Base-by-base conservation (phyloP, 495 filamentous ascomycete species). In the Neurospora sublineolata region DNA sequence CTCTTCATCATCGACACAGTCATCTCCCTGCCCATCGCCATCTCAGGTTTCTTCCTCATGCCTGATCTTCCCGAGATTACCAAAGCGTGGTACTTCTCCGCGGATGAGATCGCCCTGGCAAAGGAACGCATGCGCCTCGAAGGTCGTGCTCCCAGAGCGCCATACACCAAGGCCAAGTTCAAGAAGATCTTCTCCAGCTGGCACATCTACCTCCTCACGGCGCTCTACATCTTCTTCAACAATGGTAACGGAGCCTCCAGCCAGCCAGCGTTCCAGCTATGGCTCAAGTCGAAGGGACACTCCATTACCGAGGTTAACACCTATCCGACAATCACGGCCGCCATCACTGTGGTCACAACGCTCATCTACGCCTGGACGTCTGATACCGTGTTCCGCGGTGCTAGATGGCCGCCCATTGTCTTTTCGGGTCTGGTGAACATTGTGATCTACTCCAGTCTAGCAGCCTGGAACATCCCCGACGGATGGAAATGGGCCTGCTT, bases 51-150 rank as follows among this genome's bases (percentile, higher is more conserved):
- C 77, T 85, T 89, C 67, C 73, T 90, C 38, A 81, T 89, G 33
- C 89, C 89, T 1, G 88, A 89, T 70, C 84, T 89, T 0, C 89
- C 87, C 0, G 83, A 88, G 71, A 90, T 87, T 38, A 85, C 86
- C 7, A 84, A 77, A 36, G 85, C 86, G 12, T 88, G 85, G 83
- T 84, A 77, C 73, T 84, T 85, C 36, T 78, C 72, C 0, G 72
- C 76, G 37, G 80, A 81, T 27, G 81, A 83, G 68, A 78, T 82
- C 67, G 75, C 52, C 10, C 68, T 86, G n/a, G 82, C 79, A 2
- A 75, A 80, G 72, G 80, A 80, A 72, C 76, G 84, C 27, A 86
- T 86, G 84, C 67, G 76, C 68, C 72, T 81, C 20, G 84, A 84
- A 73, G 83, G 83, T 5, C 78, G 82, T 41, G 80, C 80, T 16